Evolutionary conservation across 768 basidiomycete species (phyloP).

Genomic region (Russula dissimulans): DNA sequence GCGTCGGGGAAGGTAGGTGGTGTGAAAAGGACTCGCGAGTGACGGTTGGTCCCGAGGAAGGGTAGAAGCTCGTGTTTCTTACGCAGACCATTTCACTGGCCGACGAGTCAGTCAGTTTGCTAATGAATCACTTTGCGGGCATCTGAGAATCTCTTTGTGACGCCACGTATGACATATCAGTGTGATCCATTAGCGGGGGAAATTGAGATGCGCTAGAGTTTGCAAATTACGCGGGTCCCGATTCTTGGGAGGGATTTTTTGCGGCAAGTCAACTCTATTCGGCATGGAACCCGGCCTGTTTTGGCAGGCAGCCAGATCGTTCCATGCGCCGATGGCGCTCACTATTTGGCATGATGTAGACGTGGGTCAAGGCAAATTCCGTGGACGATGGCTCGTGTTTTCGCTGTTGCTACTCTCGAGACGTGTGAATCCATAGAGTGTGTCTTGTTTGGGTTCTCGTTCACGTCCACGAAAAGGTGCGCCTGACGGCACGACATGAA

Average conservation of each 20-base stretch:
- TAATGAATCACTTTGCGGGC: slow-evolving; percentile 13
- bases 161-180: slow-evolving; percentile 13
- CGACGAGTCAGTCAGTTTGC: slow-evolving; percentile 13
- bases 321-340: slow-evolving; percentile 15
- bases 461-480: not conserved
- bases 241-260: not conserved
- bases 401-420: not conserved
- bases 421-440: not conserved
- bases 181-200: slow-evolving; percentile 12
- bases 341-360: slow-evolving; percentile 16
- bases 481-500: slow-evolving; percentile 12
- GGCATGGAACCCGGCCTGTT: slow-evolving; percentile 8
- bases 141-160: slow-evolving; percentile 11
- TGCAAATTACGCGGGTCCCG: slow-evolving; percentile 4
- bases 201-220: not conserved
- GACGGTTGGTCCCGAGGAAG: slow-evolving; percentile 6
- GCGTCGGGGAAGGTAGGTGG: not conserved
- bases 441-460: not conserved
- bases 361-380: slow-evolving; percentile 10
- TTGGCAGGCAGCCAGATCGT: slow-evolving; percentile 13
- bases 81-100: slow-evolving; percentile 4
- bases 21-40: not conserved
- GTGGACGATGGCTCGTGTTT: slow-evolving; percentile 16
- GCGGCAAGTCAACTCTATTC: slow-evolving; percentile 20
- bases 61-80: slow-evolving; percentile 17